A percentile compares a stretch with the other conserved stretches of the same genome.
These are phyloP conservation scores for Termitomyces heimii DNA, from an alignment of 768 basidiomycete genomes.

Conservation along the genomic window DNA sequence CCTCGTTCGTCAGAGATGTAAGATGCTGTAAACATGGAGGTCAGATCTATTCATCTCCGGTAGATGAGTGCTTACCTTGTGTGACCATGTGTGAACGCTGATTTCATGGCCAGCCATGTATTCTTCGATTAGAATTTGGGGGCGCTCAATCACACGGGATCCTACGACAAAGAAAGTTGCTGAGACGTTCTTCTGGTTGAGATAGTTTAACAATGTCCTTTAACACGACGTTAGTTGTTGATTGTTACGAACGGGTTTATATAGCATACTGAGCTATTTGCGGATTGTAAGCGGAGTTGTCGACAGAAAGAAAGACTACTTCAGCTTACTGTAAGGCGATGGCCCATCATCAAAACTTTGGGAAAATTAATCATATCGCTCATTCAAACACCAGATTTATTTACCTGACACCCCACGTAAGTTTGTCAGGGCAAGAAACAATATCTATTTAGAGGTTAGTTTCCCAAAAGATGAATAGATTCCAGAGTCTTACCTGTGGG, in stretches of 20 bases:
- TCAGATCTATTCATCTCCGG: not conserved
- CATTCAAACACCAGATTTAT: not conserved
- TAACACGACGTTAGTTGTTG: slow-evolving; percentile 12
- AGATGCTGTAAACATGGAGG: slow-evolving; percentile 36
- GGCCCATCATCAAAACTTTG: slow-evolving; percentile 84
- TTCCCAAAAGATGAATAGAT: not conserved
- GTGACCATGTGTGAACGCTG: slow-evolving; percentile 90
- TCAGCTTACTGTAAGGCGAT: slow-evolving; percentile 63
- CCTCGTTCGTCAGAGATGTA: slow-evolving; percentile 67
- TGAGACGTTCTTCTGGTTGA: slow-evolving; percentile 52
- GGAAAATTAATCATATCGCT: not conserved
- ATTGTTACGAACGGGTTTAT: not conserved
- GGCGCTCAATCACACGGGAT: slow-evolving; percentile 76
- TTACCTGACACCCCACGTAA: slow-evolving; percentile 72
- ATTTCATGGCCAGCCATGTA: slow-evolving; percentile 80
- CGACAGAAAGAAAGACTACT: not conserved
- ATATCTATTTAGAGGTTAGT: slow-evolving; percentile 39
- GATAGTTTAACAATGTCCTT: slow-evolving; percentile 65
- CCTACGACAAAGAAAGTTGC: slow-evolving; percentile 93
- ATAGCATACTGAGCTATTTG: slow-evolving; percentile 18
- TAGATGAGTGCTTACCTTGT: slow-evolving; percentile 40
- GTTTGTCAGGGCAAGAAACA: slow-evolving; percentile 57
- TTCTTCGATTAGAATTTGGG: slow-evolving; percentile 69
- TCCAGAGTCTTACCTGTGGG: slow-evolving; percentile 27
- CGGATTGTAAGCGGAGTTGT: slow-evolving; percentile 1